Evolutionary conservation across 2,329 filamentous ascomycete species (phyloP), one percentile per base, ranked within the genome.

Genomic region (Annulohypoxylon truncatum): DNA sequence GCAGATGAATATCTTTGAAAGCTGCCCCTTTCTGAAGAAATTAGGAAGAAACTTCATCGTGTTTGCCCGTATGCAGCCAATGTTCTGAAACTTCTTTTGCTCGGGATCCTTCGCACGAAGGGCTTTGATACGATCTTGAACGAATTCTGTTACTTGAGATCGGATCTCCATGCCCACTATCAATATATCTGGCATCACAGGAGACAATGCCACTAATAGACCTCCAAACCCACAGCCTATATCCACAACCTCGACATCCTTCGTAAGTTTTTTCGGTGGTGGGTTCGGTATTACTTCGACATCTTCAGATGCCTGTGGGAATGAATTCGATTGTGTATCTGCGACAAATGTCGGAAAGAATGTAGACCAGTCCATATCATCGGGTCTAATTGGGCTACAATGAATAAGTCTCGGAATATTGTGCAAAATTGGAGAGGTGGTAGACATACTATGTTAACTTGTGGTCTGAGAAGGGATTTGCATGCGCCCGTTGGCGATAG

Each of bases 1-100:
- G 83, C 96, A 99, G 74, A 99, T 92, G 79, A 99, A 99, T 76
- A 98, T 92, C 77, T 96, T 96, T 68, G 86, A 87, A 12, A 99
- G 87, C 77, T 97, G 94, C 12, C 82, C 84, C 74, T 90, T 92
- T 58, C 81, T 83, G 84, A 99, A 98, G 84, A 97, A 97, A 77
- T 99, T 98, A 67, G 96, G 95, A n/a, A 99, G 84, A 79, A 98
- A 99, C 79, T 99, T 99, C 96, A 99, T 99, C 4, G 93, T 93
- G 82, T 99, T 99, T 71, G 93, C 92, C 67, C 96, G 90, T 50
- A 99, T 83, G 76, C 93, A 96, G 31, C 92, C 90, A 57, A 95
- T 90, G 78, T 99, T 99, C 76, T 96, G 91, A 78, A 93, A 98
- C 48, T 82, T 79, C 53, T 80, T 79, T 26, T 77, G 76, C 4